Base-by-base conservation (phyloP, 2,329 filamentous ascomycete species). In the Sporothrix protearum region DNA sequence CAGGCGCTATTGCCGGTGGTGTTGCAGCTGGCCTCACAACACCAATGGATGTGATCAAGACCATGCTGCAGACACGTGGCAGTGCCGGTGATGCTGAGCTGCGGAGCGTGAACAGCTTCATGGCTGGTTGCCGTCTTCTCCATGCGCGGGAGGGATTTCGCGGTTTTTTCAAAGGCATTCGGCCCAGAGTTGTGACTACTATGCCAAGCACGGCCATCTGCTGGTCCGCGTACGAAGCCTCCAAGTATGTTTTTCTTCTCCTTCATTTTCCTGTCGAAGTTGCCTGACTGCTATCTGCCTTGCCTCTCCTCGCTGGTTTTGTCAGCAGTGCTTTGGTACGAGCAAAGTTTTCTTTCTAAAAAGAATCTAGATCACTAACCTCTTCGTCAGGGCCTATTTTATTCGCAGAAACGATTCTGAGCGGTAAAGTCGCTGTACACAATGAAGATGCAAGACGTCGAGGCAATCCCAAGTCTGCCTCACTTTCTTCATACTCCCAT, bases 121-220 rank as follows among this genome's bases (percentile, higher is more conserved):
- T 88, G 76, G 89, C 92, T 59, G 94, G 94, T 8, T 95, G 93
- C 74, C 86, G 86, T 74, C 89, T 97, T 72, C 89, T 97, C 75
- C 92, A 94, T 80, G 87, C 88, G 77, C 89, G 94, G 78, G 95
- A 97, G 79, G 96, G 96, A 47, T 86, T 92, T 77, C 85, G 84
- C 71, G 96, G 96, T 3, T 99, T 98, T 82, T 94, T 97, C 83
- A 94, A 96, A 79, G 96, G 96, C 57, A 88, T 97, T 79, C 90
- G 92, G 77, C 96, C 96, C 63, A 87, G 96, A 78, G 91, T 99
- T 64, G 90, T 99, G 74, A 97, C 94, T 12, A 97, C 96, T 1
- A 98, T 98, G 92, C 96, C 96, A 25, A 97, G 94, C 83, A 99
- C 96, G 45, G 96, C 96, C n/a, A 99, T 99, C 78, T 99, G 96